Conservation (phyloP, 495 filamentous ascomycete genomes). For the Penicillium waksmanii region DNA sequence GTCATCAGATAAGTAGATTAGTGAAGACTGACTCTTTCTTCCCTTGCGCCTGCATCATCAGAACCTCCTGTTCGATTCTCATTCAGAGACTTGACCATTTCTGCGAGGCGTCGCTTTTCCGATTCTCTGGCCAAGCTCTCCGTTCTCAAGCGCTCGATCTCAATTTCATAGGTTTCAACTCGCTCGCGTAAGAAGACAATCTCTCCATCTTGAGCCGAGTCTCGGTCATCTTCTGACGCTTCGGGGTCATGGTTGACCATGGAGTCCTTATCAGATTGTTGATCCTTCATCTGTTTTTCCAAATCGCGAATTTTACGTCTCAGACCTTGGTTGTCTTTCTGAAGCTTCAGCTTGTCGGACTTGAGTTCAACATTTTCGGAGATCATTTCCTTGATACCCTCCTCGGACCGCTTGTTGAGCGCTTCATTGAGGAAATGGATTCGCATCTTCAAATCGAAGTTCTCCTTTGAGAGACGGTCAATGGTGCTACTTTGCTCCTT, state of each 20-base stretch:
- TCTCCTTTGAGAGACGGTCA: constrained; percentile 87
- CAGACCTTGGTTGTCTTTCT: constrained; percentile 84
- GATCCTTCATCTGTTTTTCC: constrained; percentile 79
- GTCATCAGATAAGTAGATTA: neutral
- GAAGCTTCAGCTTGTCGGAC: constrained; percentile 81
- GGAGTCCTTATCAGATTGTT: constrained; percentile 59
- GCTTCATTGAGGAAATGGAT: constrained; percentile 96
- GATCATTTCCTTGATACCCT: constrained; percentile 96
- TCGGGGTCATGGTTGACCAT: constrained; percentile 63
- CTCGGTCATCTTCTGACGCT: constrained; percentile 60
- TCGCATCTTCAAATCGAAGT: constrained; percentile 96
- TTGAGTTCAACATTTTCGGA: constrained; percentile 95
- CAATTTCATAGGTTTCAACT: constrained; percentile 77
- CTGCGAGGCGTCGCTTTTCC: constrained; percentile 80
- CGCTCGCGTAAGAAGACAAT: constrained; percentile 79
- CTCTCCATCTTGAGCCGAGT: constrained; percentile 72
- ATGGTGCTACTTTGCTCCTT: constrained; percentile 98
- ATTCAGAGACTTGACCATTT: constrained; percentile 73
- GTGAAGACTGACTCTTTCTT: constrained; percentile 66
- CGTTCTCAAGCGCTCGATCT: constrained; percentile 78
- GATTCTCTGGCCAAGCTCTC: constrained; percentile 76
- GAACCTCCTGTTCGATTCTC: constrained; percentile 65
- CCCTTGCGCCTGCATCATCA: constrained; percentile 72
- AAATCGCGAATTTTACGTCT: constrained; percentile 79
- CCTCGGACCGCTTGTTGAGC: constrained; percentile 89